Evolutionary conservation across 164 flowering plant species (phyloP), one percentile per base, ranked within the genome.

Genomic region (Berberis thunbergii): DNA sequence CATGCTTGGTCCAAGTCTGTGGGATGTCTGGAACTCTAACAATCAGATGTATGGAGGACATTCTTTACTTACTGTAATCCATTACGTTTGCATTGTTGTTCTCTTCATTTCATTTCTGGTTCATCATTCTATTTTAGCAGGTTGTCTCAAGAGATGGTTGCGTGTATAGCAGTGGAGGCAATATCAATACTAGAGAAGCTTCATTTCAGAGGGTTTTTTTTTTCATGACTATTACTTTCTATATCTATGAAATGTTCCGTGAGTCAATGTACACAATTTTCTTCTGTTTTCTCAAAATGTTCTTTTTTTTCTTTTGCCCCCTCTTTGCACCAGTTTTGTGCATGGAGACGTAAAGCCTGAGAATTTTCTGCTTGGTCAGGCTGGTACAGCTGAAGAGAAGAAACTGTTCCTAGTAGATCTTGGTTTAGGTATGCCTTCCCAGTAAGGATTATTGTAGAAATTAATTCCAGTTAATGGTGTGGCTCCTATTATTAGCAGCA

Each of bases 321-420:
- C 57, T 61, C 39, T 38, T 38, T 63, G 44, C 59, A 39, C n/a
- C 76, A 81, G 87, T 49, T 83, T 71, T 76, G 84, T 83, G 62
- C 87, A 83, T 65, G 87, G 87, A 58, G 87, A 83, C 62, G 82
- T 83, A 12, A 83, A 83, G 62, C 87, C 87, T 38, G 87, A 83
- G 69, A 83, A 83, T 70, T 81, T 83, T 75, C 76, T 83, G 67
- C 85, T 83, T 71, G 87, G 87, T 53, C 81, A 60, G 66, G 79
- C 81, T 7, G 79, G 79, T 41, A 72, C 82, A 43, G 61, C 79
- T 45, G 65, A 81, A 60, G 87, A 76, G 62, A 79, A 76, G 69
- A 83, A 83, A 64, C 60, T 83, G 52, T 83, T 63, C 67, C 71
- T 83, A 40, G 73, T 81, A 46, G 87, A 83, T 60, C 87, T 83